Evolutionary conservation across 2,329 filamentous ascomycete genomes (phyloP).

Genomic region (Chaetomium sp.): DNA sequence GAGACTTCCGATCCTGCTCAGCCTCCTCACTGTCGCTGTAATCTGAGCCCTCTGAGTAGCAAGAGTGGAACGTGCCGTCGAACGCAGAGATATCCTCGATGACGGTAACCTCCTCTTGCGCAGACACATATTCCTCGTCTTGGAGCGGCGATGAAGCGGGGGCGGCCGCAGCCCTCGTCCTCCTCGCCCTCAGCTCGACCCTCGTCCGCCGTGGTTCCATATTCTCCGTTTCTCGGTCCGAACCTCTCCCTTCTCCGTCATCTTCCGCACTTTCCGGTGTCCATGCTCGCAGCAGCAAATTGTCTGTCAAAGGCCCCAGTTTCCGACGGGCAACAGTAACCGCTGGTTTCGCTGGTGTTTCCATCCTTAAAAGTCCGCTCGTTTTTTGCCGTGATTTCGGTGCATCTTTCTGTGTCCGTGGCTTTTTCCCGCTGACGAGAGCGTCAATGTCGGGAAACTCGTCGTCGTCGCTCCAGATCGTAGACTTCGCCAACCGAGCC

Average conservation of each 20-base stretch:
- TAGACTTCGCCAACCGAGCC: slow-evolving; percentile 23
- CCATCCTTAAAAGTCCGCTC: neutral
- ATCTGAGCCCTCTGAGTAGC: slow-evolving; percentile 26
- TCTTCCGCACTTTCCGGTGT: slow-evolving; percentile 23
- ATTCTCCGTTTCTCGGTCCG: slow-evolving; percentile 6
- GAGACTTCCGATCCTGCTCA: slow-evolving; percentile 12
- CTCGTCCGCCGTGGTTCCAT: slow-evolving; percentile 18
- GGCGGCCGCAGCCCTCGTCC: slow-evolving; percentile 5
- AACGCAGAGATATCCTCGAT: slow-evolving; percentile 31
- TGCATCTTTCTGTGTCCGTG: neutral
- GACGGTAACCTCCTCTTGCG: slow-evolving; percentile 33
- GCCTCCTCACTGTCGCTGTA: slow-evolving; percentile 21
- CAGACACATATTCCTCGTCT: slow-evolving; percentile 29
- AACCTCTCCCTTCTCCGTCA: neutral
- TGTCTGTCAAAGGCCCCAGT: slow-evolving; percentile 29
- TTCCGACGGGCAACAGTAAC: slow-evolving; percentile 33
- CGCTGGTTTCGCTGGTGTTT: slow-evolving; percentile 20
- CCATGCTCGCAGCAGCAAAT: slow-evolving; percentile 34
- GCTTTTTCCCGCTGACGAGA: slow-evolving; percentile 17
- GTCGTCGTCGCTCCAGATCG: slow-evolving; percentile 28
- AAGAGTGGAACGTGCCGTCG: slow-evolving; percentile 28
- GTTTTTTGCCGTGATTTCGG: neutral
- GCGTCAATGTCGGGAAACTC: slow-evolving; percentile 31
- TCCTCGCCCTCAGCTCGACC: slow-evolving; percentile 32
- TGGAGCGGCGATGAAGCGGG: slow-evolving; percentile 17